These are phyloP conservation scores for Blastomyces parvus DNA, from an alignment of 2,329 filamentous ascomycete genomes.

Conservation along the genomic window DNA sequence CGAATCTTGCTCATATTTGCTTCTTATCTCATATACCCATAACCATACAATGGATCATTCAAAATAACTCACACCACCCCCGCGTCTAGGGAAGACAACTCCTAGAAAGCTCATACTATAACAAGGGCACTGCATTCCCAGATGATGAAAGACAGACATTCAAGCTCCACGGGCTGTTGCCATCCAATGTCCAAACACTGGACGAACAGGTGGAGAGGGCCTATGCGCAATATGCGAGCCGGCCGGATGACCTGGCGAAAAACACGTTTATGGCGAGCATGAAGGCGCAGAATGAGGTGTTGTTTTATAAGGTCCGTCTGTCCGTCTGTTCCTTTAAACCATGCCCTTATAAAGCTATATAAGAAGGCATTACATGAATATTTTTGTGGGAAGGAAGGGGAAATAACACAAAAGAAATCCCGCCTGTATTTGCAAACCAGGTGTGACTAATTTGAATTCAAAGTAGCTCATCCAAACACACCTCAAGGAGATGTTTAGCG, in stretches of 20 bases:
- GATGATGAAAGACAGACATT: constrained; percentile 59
- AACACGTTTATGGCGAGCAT: constrained; percentile 81
- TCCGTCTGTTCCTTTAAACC: not conserved
- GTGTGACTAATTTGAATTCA: not conserved
- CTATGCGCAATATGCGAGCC: constrained; percentile 65
- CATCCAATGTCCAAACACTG: constrained; percentile 61
- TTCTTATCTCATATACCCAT: not conserved
- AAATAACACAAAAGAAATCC: not conserved
- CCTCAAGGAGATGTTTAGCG: constrained; percentile 74
- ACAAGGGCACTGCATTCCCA: constrained; percentile 75
- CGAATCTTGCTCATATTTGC: not conserved
- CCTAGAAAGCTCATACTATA: constrained; percentile 59
- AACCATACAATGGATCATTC: no score
- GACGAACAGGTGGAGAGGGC: constrained; percentile 68
- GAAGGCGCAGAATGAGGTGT: constrained; percentile 74
- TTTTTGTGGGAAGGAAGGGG: not conserved
- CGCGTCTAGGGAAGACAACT: constrained; percentile 42
- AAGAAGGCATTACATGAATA: not conserved
- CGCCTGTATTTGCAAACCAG: not conserved
- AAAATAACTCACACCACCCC: not conserved
- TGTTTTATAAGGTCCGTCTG: constrained; percentile 59
- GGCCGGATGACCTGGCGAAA: constrained; percentile 59
- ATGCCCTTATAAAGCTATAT: not conserved
- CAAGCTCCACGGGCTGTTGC: constrained; percentile 62
- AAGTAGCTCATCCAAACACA: constrained; percentile 61